These are phyloP conservation scores for Lipomyces orientalis DNA, from an alignment of 805 yeast genomes.

Conservation along the genomic window DNA sequence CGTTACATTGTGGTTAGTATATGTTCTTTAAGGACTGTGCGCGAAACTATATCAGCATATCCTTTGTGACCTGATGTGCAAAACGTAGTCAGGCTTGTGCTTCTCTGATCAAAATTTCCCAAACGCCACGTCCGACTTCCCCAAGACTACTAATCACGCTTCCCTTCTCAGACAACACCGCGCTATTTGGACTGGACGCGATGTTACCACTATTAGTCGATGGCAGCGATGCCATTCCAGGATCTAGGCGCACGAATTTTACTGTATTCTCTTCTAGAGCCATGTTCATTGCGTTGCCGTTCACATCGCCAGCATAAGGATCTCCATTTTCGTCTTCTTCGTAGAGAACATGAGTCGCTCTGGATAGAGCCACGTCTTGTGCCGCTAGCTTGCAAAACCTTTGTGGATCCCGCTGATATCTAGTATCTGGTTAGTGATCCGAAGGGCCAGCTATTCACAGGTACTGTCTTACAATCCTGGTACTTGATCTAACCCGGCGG, in stretches of 20 bases:
- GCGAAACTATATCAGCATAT: not conserved
- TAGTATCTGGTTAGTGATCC: not conserved
- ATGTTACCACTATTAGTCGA: not conserved
- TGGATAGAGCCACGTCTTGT: constrained; percentile 32
- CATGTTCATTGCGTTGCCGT: constrained; percentile 10
- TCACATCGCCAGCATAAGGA: constrained; percentile 34
- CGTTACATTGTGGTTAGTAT: not conserved
- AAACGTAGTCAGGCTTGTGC: too few relatives aligned
- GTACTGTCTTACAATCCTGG: constrained; percentile 18
- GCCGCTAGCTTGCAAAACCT: constrained; percentile 21
- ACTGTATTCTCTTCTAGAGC: constrained; percentile 30
- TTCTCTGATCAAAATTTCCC: constrained; percentile 16
- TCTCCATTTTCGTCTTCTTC: constrained; percentile 35
- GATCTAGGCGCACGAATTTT: constrained; percentile 23
- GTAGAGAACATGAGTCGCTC: constrained; percentile 32
- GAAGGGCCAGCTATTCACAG: not conserved
- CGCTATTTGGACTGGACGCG: not conserved
- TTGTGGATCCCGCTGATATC: constrained; percentile 23
- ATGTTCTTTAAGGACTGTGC: not conserved
- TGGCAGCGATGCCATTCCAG: not conserved
- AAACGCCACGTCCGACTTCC: constrained; percentile 20
- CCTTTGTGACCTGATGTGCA: too few relatives aligned
- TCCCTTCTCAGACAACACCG: constrained; percentile 2
- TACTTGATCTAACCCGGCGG: constrained; percentile 25
- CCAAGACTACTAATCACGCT: constrained; percentile 15